Evolutionary conservation across 192 early-diverging fungal genomes (phyloP).

Genomic region (Backusella sp.): DNA sequence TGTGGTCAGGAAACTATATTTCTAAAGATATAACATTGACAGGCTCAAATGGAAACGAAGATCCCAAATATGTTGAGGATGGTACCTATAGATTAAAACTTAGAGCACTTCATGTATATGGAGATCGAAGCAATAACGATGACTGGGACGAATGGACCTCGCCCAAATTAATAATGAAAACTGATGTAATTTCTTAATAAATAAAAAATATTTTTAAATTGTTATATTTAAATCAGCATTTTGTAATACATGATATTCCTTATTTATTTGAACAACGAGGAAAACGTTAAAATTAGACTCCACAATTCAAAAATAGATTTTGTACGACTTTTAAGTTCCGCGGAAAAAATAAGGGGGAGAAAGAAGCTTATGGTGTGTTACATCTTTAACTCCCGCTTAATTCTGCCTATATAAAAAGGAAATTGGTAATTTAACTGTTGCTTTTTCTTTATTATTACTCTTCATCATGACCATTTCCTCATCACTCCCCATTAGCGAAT

Average conservation of each 20-base stretch:
- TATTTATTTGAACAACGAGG: slow-evolving; percentile 6
- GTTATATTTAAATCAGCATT: slow-evolving; percentile 1
- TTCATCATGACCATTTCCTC: slow-evolving; percentile 24
- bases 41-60: slow-evolving; percentile 2
- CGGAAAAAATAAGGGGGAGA: not conserved
- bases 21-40: slow-evolving; percentile 19
- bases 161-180: slow-evolving; percentile 12
- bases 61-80: not conserved
- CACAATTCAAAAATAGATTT: slow-evolving; percentile 5
- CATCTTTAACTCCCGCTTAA: not conserved
- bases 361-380: not conserved
- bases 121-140: not conserved
- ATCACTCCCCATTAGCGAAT: slow-evolving; percentile 21
- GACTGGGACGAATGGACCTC: slow-evolving; percentile 31
- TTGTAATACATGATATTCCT: not conserved
- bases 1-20: slow-evolving; percentile 24
- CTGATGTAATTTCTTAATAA: slow-evolving; percentile 6
- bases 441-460: slow-evolving; percentile 12
- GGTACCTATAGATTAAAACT: slow-evolving; percentile 25
- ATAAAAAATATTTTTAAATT: not conserved
- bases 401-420: slow-evolving; percentile 1
- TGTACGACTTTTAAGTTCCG: slow-evolving; percentile 7
- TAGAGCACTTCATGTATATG: slow-evolving; percentile 25
- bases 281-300: slow-evolving; percentile 3
- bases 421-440: not conserved